phyloP scores from a whole-genome alignment of 495 filamentous ascomycete species.

The Penicillium flavigenum region DNA sequence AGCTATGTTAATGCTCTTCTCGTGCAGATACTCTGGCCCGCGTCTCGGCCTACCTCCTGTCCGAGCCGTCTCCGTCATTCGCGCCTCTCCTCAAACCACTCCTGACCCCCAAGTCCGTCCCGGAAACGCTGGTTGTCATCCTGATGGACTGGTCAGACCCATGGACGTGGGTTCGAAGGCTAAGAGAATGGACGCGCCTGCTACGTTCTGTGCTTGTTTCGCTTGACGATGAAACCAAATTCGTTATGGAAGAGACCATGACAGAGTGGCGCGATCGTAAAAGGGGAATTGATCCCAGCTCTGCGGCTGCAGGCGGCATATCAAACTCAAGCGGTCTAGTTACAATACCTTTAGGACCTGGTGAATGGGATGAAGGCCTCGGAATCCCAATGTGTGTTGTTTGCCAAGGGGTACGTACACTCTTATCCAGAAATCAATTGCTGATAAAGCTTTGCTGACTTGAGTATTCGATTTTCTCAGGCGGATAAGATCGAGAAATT shows the following conservation, averaged over 20 bases:
- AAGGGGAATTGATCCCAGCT: constrained; percentile 41
- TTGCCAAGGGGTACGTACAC: constrained; percentile 78
- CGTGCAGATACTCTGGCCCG: constrained; percentile 80
- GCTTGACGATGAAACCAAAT: constrained; percentile 73
- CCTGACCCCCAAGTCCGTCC: constrained; percentile 79
- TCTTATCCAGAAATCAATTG: background rate
- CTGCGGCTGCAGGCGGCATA: constrained; percentile 45
- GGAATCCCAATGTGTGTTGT: constrained; percentile 89
- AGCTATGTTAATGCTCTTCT: background rate
- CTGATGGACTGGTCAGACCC: constrained; percentile 90
- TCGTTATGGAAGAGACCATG: constrained; percentile 83
- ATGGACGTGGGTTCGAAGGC: constrained; percentile 85
- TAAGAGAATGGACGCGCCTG: constrained; percentile 84
- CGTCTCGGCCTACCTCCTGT: constrained; percentile 85
- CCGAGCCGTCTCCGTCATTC: constrained; percentile 78
- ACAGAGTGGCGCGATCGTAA: constrained; percentile 54
- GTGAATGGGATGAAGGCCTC: constrained; percentile 91
- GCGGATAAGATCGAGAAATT: constrained; percentile 85
- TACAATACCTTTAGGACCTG: constrained; percentile 76
- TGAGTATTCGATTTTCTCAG: constrained; percentile 38
- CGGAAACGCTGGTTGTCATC: constrained; percentile 83
- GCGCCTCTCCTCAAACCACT: constrained; percentile 81
- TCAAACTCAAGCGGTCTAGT: constrained; percentile 53
- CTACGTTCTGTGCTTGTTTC: constrained; percentile 71
- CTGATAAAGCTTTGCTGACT: constrained; percentile 27